Percentiles rank a stretch among this genome's conserved stretches.
Evolutionary conservation across 106 monocot genomes (phyloP).

Genomic region (Agapanthus africanus): DNA sequence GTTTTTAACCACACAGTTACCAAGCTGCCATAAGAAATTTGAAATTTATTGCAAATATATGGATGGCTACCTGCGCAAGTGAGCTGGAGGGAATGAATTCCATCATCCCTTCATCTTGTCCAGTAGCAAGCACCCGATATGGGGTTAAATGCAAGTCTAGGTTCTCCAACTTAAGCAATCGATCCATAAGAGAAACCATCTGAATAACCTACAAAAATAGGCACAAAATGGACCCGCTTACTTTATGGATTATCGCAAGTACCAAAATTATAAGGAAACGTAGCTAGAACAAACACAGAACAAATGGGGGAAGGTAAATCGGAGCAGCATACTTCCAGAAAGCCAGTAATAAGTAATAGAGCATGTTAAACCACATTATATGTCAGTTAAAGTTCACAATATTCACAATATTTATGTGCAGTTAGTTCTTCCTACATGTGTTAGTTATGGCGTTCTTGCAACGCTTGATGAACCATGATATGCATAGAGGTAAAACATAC

Average conservation of each 20-base stretch:
- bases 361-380: background rate
- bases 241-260: conserved; percentile 9
- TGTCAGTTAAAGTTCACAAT: background rate
- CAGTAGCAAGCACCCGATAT: conserved; percentile 93
- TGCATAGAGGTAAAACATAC: background rate
- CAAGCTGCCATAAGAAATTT: background rate
- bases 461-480: background rate
- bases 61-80: conserved; percentile 68
- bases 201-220: conserved; percentile 68
- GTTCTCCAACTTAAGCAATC: conserved; percentile 92
- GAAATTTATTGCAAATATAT: background rate
- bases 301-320: conserved; percentile 2
- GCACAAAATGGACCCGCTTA: background rate
- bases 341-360: background rate
- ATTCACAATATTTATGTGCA: background rate
- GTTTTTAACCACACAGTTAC: background rate
- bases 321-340: background rate
- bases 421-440: background rate
- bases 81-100: conserved; percentile 97
- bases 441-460: background rate
- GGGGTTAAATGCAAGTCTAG: conserved; percentile 93
- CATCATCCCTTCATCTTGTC: conserved; percentile 97
- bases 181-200: conserved; percentile 97
- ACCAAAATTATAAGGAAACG: background rate
- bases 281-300: background rate